A percentile compares a stretch with the other conserved stretches of the same genome.
Evolutionary conservation across 257 asterid species (phyloP).

Genomic region (Phtheirospermum japonicum): DNA sequence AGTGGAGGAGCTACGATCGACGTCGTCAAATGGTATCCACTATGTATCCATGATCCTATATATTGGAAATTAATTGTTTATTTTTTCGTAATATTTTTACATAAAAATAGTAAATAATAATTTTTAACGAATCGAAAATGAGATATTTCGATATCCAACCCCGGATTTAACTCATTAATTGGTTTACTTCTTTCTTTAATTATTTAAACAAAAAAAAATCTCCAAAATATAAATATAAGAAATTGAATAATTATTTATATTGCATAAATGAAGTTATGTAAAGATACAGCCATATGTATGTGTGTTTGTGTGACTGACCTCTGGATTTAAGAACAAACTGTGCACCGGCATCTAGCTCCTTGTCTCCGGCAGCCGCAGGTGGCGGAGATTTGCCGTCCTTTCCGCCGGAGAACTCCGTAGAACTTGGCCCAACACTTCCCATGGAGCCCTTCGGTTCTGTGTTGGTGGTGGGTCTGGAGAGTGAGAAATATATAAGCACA

Average conservation of each 20-base stretch:
- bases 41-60: conserved; percentile 78
- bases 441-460: too few species aligned
- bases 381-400: conserved; percentile 25
- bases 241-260: neutral
- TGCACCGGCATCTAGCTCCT: conserved; percentile 76
- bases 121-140: too few species aligned
- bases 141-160: too few species aligned
- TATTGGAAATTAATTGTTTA: too few species aligned
- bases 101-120: too few species aligned
- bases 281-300: too few species aligned
- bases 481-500: neutral
- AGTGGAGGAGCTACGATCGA: conserved; percentile 87
- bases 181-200: too few species aligned
- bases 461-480: neutral
- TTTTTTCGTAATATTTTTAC: too few species aligned
- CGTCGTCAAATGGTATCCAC: conserved; percentile 86
- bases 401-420: conserved; percentile 2
- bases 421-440: conserved; percentile 21
- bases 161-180: too few species aligned
- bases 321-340: conserved; percentile 85
- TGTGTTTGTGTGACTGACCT: conserved; percentile 36
- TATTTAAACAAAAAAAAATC: too few species aligned
- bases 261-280: too few species aligned
- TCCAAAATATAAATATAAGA: too few species aligned
- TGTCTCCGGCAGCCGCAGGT: neutral